Base-by-base conservation (phyloP, 768 basidiomycete genomes). In the Phanerochaete sordida region DNA sequence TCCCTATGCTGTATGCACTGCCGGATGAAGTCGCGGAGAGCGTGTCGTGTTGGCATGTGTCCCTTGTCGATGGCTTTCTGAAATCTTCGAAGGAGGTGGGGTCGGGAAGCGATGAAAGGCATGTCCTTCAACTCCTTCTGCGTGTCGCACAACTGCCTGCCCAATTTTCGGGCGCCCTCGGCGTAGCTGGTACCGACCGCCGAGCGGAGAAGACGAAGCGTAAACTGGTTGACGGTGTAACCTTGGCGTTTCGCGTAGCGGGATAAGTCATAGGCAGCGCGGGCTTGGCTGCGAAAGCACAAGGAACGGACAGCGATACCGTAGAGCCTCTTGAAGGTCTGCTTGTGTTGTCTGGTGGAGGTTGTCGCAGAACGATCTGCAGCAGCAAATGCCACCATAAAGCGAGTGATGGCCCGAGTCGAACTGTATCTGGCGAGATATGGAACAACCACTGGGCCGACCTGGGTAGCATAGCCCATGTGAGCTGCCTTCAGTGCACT, bases 181-280 rank as follows among this genome's bases (percentile, higher is more conserved):
- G n/a, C n/a, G n/a, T n/a, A n/a, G n/a, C 33, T 35, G 33, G 33
- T 13, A 35, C 13, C 33, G 33, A 35, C 33, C 33, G n/a, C n/a
- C n/a, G 12, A 6, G 31, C 8, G 12, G 30, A 61, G 54, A 12
- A 69, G 63, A 31, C 67, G 57, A 56, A 81, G 78, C 2, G 78
- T 79, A 54, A 68, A 72, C 1, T 65, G 63, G 5, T 76, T 62
- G 43, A 86, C 61, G 16, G 24, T 64, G 51, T 75, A 69, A 8
- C 57, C 60, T 1, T 68, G 69, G 9, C 71, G 56, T 1, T 62
- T 63, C 11, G 74, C 73, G 12, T 70, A 64, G 4, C 77, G 78
- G n/a, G 84, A 65, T 45, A 85, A 68, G n/a, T 64, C 51, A n/a
- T 84, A 35, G 2, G 84, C 84, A 21, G 74, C 73, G 0, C 75